Percentiles rank a stretch among this genome's conserved stretches.
Conservation (phyloP, 768 basidiomycete species). For the Cantharellus cinnabarinus region DNA sequence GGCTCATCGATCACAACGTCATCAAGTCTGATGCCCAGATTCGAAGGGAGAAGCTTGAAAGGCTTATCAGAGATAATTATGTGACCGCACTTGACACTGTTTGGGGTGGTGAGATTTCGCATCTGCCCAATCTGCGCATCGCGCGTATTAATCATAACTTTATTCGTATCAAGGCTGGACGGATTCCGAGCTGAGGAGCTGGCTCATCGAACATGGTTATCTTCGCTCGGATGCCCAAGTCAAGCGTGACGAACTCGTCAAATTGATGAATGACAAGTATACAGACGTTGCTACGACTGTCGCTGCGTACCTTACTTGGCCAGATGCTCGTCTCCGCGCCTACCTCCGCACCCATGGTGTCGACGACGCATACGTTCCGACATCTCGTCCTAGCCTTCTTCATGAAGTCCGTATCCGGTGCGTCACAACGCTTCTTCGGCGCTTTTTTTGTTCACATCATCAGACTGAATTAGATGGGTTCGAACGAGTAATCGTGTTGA, state of each 20-base stretch:
- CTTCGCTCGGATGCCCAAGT: conserved; percentile 32
- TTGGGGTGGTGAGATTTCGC: background rate
- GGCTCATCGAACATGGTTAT: conserved; percentile 58
- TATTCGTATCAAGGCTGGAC: conserved; percentile 43
- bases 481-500: conserved; percentile 29
- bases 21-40: conserved; percentile 51
- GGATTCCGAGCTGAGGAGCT: conserved; percentile 47
- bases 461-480: background rate
- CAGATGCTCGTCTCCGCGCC: conserved; percentile 77
- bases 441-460: background rate
- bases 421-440: background rate
- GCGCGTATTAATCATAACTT: conserved; percentile 13
- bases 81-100: conserved; percentile 18
- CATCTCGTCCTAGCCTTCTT: conserved; percentile 51
- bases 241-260: conserved; percentile 57
- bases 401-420: conserved; percentile 20
- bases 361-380: conserved; percentile 34
- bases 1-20: conserved; percentile 56
- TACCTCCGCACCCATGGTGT: conserved; percentile 66
- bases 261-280: conserved; percentile 54
- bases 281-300: conserved; percentile 29
- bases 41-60: conserved; percentile 55
- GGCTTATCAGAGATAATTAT: conserved; percentile 59
- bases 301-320: conserved; percentile 68
- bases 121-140: too few relatives aligned